Evolutionary conservation across 2,329 filamentous ascomycete species (phyloP).

Genomic region (Scolecobasidium constrictum): DNA sequence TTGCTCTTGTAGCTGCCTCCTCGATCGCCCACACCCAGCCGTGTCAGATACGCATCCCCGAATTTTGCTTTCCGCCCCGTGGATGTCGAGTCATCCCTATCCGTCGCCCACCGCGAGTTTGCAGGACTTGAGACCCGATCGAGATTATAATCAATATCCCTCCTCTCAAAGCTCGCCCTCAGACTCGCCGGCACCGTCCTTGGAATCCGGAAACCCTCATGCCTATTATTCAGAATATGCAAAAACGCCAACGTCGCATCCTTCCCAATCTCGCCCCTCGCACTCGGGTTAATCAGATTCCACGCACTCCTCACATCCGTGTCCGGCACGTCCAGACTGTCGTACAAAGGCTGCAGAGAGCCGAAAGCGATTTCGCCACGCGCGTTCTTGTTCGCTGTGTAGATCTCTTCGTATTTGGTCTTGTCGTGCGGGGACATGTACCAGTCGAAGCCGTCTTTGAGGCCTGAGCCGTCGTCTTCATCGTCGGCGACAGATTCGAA

Average conservation of each 20-base stretch:
- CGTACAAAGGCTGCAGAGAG: conserved; percentile 73
- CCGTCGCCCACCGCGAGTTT: conserved; percentile 38
- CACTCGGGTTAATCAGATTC: conserved; percentile 94
- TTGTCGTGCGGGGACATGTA: conserved; percentile 94
- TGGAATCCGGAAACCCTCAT: conserved; percentile 90
- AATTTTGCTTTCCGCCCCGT: conserved; percentile 95
- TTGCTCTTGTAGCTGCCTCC: conserved; percentile 61
- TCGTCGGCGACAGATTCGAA: conserved; percentile 73
- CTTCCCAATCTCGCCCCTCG: conserved; percentile 74
- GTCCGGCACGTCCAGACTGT: conserved; percentile 62
- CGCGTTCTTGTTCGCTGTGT: conserved; percentile 79
- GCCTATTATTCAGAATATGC: conserved; percentile 90
- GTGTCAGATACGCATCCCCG: conserved; percentile 88
- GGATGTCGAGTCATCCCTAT: conserved; percentile 66
- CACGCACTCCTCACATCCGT: conserved; percentile 82
- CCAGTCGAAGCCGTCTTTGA: conserved; percentile 98
- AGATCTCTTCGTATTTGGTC: conserved; percentile 93
- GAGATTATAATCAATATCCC: conserved; percentile 91
- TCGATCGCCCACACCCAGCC: conserved; percentile 67
- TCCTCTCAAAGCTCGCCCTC: conserved; percentile 83
- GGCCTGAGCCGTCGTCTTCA: conserved; percentile 65
- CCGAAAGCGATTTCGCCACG: conserved; percentile 69
- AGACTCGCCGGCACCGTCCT: conserved; percentile 86
- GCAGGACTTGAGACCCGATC: conserved; percentile 53
- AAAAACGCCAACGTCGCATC: conserved; percentile 90